phyloP scores from a whole-genome alignment of 306 rosid genomes.

The Arachis stenosperma region DNA sequence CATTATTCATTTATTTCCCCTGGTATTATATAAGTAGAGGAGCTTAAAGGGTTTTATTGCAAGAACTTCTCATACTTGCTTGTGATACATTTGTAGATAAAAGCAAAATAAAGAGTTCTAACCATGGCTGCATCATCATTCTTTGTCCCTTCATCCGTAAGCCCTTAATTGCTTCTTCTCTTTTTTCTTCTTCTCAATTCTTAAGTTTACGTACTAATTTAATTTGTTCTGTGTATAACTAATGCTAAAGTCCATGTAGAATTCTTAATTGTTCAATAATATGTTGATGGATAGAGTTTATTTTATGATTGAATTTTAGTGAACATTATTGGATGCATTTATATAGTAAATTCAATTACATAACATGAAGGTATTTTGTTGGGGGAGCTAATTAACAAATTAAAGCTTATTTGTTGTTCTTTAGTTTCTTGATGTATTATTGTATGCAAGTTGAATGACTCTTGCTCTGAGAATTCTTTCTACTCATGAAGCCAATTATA shows the following conservation, averaged over 20 bases:
- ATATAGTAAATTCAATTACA: not conserved
- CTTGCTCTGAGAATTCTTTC: not conserved
- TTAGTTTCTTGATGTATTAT: not conserved
- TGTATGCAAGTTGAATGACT: not conserved
- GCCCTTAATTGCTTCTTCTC: constrained; percentile 16
- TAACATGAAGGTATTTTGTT: too few relatives aligned
- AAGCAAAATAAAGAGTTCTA: constrained; percentile 26
- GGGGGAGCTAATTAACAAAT: too few relatives aligned
- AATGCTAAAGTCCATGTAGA: not conserved
- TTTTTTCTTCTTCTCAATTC: not conserved
- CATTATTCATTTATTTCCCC: not conserved
- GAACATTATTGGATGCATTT: not conserved
- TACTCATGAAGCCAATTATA: not conserved
- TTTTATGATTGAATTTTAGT: not conserved
- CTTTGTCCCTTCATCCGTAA: constrained; percentile 85
- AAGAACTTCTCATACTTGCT: constrained; percentile 45
- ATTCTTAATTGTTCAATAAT: not conserved
- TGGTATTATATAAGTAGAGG: constrained; percentile 56
- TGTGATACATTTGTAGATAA: not conserved
- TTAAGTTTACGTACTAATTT: not conserved
- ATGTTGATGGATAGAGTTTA: not conserved
- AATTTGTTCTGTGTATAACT: constrained; percentile 2
- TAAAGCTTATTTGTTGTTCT: not conserved
- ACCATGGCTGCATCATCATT: constrained; percentile 87
- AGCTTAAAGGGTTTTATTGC: constrained; percentile 30